Conservation (phyloP, 2,329 filamentous ascomycete species). For the Stachybotrys chartarum region DNA sequence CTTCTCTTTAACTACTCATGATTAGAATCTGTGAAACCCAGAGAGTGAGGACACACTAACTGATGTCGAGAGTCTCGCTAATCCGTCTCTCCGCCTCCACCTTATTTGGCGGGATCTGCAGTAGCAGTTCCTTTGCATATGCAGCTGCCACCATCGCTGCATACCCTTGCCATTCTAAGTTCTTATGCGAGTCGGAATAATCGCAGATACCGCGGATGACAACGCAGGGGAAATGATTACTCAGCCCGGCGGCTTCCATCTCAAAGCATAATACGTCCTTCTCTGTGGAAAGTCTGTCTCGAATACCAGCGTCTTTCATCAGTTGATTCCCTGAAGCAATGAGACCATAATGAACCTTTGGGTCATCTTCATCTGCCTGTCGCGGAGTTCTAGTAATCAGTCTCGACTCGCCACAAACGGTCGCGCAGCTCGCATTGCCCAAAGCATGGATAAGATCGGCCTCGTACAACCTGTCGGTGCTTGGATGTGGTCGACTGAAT, state of each 20-base stretch:
- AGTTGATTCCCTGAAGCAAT: conserved; percentile 11
- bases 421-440: neutral
- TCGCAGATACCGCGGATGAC: conserved; percentile 27
- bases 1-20: neutral
- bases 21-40: too few relatives aligned
- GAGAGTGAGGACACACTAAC: too few relatives aligned
- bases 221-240: conserved; percentile 18
- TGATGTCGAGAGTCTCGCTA: conserved; percentile 1
- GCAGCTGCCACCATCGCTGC: conserved; percentile 20
- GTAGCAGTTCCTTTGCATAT: conserved; percentile 17
- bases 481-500: neutral
- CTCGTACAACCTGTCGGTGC: neutral
- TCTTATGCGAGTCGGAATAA: conserved; percentile 26
- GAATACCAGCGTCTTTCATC: conserved; percentile 10
- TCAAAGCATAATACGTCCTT: conserved; percentile 8
- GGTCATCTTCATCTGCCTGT: conserved; percentile 5
- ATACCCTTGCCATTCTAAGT: conserved; percentile 21
- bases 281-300: neutral
- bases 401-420: conserved; percentile 1
- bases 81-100: conserved; percentile 8
- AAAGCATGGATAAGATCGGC: neutral
- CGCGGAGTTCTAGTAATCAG: conserved; percentile 3
- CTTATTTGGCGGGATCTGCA: conserved; percentile 4
- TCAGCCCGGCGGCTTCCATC: conserved; percentile 22
- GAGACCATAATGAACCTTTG: conserved; percentile 9